Evolutionary conservation across 2,329 filamentous ascomycete species (phyloP).

Genomic region (Stachybotrys chlorohalonatus): DNA sequence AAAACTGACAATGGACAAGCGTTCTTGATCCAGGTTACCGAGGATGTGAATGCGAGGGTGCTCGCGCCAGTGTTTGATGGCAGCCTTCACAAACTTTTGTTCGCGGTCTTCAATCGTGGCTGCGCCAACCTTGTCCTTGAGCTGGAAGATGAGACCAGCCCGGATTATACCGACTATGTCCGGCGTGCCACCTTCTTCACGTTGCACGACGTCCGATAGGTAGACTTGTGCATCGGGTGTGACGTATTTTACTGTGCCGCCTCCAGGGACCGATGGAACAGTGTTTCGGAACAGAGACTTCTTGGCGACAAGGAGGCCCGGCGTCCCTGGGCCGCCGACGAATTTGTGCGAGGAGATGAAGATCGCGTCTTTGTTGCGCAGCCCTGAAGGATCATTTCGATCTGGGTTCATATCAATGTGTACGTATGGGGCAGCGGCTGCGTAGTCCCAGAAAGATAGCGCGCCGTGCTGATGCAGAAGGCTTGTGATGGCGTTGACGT

Average conservation of each 20-base stretch:
- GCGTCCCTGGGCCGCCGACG: not conserved
- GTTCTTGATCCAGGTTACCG: not conserved
- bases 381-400: not conserved
- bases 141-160: not conserved
- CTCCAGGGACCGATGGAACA: not conserved
- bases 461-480: not conserved
- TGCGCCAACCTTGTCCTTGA: not conserved
- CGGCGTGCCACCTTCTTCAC: not conserved
- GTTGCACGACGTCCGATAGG: not conserved
- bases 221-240: not conserved
- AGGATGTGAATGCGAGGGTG: not conserved
- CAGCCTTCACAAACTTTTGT: not conserved
- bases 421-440: not conserved
- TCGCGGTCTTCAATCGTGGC: not conserved
- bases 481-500: not conserved
- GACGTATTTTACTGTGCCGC: not conserved
- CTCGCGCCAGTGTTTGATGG: not conserved
- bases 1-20: not conserved
- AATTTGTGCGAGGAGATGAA: not conserved
- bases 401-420: not conserved
- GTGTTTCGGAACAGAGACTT: not conserved
- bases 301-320: not conserved
- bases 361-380: not conserved
- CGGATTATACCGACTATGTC: not conserved
- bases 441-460: not conserved